Conservation (phyloP, 1,284 basidiomycete species). For the Mycena sp. region DNA sequence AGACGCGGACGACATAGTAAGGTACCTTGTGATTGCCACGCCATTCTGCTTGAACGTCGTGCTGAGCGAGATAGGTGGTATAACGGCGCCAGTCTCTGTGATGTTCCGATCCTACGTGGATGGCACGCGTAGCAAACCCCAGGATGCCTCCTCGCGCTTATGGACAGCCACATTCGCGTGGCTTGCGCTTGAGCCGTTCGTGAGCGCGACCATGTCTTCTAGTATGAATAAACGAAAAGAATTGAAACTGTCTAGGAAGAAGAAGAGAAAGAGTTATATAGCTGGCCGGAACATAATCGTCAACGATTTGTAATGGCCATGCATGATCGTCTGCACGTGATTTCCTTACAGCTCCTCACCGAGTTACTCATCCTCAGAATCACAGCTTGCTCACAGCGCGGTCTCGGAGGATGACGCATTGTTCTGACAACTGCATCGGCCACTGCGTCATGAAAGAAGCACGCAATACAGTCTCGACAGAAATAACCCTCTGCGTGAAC, state of each 20-base stretch:
- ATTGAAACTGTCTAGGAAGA: background rate
- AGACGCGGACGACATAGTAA: background rate
- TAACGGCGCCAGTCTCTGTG: constrained; percentile 87
- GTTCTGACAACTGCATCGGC: no score
- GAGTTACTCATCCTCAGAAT: no score
- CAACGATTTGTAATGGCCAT: background rate
- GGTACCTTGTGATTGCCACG: constrained; percentile 85
- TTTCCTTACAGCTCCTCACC: no score
- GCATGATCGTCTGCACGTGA: background rate
- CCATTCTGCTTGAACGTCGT: constrained; percentile 92
- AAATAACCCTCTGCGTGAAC: no score
- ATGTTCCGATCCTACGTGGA: constrained; percentile 90
- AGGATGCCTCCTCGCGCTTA: constrained; percentile 34
- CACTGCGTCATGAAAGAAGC: no score
- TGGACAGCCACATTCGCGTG: no score
- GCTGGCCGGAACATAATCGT: constrained; percentile 9
- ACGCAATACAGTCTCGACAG: no score
- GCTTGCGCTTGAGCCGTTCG: constrained; percentile 23
- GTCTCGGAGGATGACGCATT: no score
- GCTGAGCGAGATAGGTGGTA: constrained; percentile 89
- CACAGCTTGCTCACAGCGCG: no score
- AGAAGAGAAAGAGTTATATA: constrained; percentile 1
- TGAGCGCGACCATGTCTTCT: constrained; percentile 16
- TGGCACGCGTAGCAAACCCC: constrained; percentile 83
- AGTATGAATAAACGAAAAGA: background rate